Evolutionary conservation across 202 grass and related monocot genomes (phyloP).

Genomic region (Carex sylvatica): DNA sequence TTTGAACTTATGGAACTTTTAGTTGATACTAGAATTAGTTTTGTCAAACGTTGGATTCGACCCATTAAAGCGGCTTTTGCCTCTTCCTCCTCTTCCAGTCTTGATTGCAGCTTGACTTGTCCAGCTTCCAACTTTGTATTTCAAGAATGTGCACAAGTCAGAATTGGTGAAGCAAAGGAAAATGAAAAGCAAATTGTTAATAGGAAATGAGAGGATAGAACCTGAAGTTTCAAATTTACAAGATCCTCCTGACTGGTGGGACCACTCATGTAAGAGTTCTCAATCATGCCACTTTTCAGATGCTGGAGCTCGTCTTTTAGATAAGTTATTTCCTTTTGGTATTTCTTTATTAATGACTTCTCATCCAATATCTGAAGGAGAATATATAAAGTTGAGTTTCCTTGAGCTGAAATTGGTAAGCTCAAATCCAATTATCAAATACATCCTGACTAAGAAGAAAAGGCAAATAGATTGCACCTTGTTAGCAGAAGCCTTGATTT

Average conservation of each 20-base stretch:
- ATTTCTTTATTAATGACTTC: slow-evolving; percentile 99
- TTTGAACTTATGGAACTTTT: slow-evolving; percentile 85
- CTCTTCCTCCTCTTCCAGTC: slow-evolving; percentile 97
- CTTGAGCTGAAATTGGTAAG: neutral
- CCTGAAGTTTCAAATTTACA: slow-evolving; percentile 95
- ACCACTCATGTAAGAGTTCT: slow-evolving; percentile 55
- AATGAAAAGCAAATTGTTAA: slow-evolving; percentile 16
- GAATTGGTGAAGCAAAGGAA: slow-evolving; percentile 26
- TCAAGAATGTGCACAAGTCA: neutral
- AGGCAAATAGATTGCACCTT: slow-evolving; percentile 46
- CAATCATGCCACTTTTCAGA: slow-evolving; percentile 82
- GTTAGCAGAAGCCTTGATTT: slow-evolving; percentile 98
- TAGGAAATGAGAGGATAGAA: slow-evolving; percentile 37
- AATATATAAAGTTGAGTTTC: slow-evolving; percentile 1
- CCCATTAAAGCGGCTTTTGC: slow-evolving; percentile 98
- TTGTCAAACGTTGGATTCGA: slow-evolving; percentile 92
- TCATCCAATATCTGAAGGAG: slow-evolving; percentile 89
- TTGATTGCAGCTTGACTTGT: slow-evolving; percentile 96
- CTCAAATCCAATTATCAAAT: neutral
- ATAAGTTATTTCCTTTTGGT: slow-evolving; percentile 88
- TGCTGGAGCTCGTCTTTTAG: slow-evolving; percentile 97
- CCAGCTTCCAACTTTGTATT: slow-evolving; percentile 82
- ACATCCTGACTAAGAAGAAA: neutral
- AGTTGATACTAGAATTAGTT: slow-evolving; percentile 95
- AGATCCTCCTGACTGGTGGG: slow-evolving; percentile 81